Evolutionary conservation across 2,329 filamentous ascomycete species (phyloP), one percentile per base, ranked within the genome.

Genomic region (Phialemonium atrogriseum): DNA sequence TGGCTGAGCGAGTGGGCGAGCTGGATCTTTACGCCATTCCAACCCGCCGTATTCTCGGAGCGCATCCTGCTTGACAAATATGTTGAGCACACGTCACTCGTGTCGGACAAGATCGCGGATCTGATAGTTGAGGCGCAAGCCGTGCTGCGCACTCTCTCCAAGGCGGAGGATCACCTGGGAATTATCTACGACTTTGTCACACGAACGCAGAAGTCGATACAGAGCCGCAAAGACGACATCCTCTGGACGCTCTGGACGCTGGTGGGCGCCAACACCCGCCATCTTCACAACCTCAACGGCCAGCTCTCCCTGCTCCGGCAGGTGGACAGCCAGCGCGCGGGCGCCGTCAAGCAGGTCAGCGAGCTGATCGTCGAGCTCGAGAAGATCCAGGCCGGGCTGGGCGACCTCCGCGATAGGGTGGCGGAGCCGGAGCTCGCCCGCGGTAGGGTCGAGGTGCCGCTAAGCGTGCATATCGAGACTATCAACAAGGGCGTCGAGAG

Each of bases 401-500:
- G 79, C 42, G 80, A 86, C 45, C 53, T 93, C 43, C 64, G 81
- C 14, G 80, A 86, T 37, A 63, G 79, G 5, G 80, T 88, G 8
- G 76, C 73, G 1, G 68, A 72, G 34, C 81, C 84, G 0, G 77
- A 77, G 41, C 52, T 80, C 8, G 46, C 77, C 9, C 45, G 46
- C 13, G 52, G 46, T 4, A 37, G 34, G 20, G 53, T 57, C 4
- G 59, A 64, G 17, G 64, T 85, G 8, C 81, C 83, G 3, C 59
- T 91, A 5, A 69, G 70, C 30, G 77, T 85, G 24, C 83, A 91
- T 49, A 77, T 91, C 24, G 77, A 85, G 43, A 78, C 76, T 34
- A 86, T 91, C 39, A 68, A 81, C 35, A 62, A 74, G 29, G 80
- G 81, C 0, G 74, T 88, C 2, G 80, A 87, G 53, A 66, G 84